phyloP scores from a whole-genome alignment of 2,329 filamentous ascomycete genomes.

The Rachicladosporium sp. region DNA sequence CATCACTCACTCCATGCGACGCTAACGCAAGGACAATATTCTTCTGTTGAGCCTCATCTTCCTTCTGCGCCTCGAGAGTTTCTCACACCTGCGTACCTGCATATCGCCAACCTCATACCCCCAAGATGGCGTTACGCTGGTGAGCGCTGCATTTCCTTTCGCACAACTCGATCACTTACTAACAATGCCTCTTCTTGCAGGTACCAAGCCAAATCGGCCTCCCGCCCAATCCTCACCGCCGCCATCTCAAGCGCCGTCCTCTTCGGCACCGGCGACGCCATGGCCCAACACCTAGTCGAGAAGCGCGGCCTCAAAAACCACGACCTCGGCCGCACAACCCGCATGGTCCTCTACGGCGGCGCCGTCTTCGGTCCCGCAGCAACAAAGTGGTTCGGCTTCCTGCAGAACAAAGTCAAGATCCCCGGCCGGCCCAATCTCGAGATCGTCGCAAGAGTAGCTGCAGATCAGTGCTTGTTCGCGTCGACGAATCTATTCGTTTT shows the following conservation, averaged over 20 bases:
- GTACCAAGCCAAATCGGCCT: slow-evolving; percentile 76
- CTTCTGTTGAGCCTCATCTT: too few species aligned
- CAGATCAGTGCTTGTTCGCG: slow-evolving; percentile 74
- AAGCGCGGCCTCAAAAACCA: slow-evolving; percentile 68
- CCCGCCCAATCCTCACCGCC: slow-evolving; percentile 78
- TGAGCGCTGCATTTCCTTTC: too few species aligned
- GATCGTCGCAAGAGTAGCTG: slow-evolving; percentile 63
- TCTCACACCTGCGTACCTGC: too few species aligned
- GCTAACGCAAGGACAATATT: too few species aligned
- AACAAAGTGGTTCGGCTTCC: slow-evolving; percentile 73
- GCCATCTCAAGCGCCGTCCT: slow-evolving; percentile 81
- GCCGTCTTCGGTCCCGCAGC: slow-evolving; percentile 76
- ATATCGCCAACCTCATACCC: too few species aligned
- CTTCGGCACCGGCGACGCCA: slow-evolving; percentile 81
- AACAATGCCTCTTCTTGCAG: slow-evolving; percentile 27
- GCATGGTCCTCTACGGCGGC: slow-evolving; percentile 72
- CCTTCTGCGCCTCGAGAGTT: too few species aligned
- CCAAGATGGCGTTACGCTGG: too few species aligned
- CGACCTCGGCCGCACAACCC: slow-evolving; percentile 53
- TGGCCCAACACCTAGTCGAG: slow-evolving; percentile 86
- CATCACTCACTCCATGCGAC: too few species aligned
- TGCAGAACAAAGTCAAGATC: slow-evolving; percentile 56
- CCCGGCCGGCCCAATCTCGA: slow-evolving; percentile 52
- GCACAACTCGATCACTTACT: too few species aligned
- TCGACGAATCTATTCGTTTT: slow-evolving; percentile 74